phyloP scores from a whole-genome alignment of 2,329 filamentous ascomycete species.

The Aspergillus sp. region DNA sequence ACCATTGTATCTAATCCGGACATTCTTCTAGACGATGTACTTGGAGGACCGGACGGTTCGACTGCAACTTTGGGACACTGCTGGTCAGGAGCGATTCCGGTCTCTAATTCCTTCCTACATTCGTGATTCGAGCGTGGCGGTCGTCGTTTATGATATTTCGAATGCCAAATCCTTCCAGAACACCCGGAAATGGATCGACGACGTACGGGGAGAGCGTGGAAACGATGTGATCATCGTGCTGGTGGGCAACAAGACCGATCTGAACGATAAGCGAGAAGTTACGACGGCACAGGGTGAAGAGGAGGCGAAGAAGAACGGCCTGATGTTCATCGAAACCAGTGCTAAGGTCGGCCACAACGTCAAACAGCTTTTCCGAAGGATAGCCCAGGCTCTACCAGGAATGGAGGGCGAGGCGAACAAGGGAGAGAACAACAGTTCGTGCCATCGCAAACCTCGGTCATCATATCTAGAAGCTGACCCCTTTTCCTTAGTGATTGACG shows the following conservation, averaged over 20 bases:
- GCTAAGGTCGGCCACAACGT: conserved; percentile 98
- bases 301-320: conserved; percentile 94
- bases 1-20: conserved; percentile 6
- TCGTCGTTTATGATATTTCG: conserved; percentile 98
- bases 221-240: conserved; percentile 99
- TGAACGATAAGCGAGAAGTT: conserved; percentile 97
- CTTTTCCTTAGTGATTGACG: conserved; percentile 73
- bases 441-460: neutral
- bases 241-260: conserved; percentile 98
- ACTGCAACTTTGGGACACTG: conserved; percentile 97
- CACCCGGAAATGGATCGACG: conserved; percentile 99
- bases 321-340: conserved; percentile 99
- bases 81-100: conserved; percentile 95
- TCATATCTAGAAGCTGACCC: conserved; percentile 24
- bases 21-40: conserved; percentile 79
- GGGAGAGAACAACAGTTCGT: conserved; percentile 77
- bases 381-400: conserved; percentile 93
- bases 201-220: conserved; percentile 91
- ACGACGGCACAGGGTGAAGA: conserved; percentile 96
- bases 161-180: conserved; percentile 98
- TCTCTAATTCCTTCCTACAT: conserved; percentile 98
- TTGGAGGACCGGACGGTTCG: conserved; percentile 97
- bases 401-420: conserved; percentile 91
- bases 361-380: conserved; percentile 94
- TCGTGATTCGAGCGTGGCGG: conserved; percentile 93